Evolutionary conservation across 2,329 filamentous ascomycete genomes (phyloP).

Genomic region (Albophoma yamanashiensis): DNA sequence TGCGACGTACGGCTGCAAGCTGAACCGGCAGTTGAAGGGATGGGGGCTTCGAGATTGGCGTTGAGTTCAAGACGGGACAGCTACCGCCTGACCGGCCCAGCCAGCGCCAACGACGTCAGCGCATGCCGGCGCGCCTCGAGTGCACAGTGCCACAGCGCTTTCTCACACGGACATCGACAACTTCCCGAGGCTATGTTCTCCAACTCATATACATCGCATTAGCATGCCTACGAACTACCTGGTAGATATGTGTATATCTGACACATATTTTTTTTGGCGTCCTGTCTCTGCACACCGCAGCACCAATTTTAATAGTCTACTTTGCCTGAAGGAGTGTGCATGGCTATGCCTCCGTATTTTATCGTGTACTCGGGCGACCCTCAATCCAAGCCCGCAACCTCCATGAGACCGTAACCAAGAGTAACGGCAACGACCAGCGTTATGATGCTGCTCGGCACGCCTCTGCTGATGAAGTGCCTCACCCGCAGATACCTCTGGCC

Average conservation of each 20-base stretch:
- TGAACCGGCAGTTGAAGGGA: background rate
- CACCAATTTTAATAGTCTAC: background rate
- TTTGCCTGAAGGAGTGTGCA: background rate
- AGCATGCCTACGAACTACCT: no score
- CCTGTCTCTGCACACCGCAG: background rate
- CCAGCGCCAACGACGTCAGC: background rate
- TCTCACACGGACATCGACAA: background rate
- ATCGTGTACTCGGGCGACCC: background rate
- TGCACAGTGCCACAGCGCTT: conserved; percentile 13
- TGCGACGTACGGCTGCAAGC: background rate
- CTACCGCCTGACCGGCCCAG: background rate
- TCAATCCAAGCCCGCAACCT: conserved; percentile 52
- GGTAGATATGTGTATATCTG: background rate
- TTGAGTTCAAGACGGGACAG: background rate
- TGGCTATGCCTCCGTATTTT: background rate
- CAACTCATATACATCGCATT: background rate
- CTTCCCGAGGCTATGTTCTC: background rate
- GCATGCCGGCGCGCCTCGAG: background rate
- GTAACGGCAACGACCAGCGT: conserved; percentile 76
- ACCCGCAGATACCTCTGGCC: conserved; percentile 88
- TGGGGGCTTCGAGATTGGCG: background rate
- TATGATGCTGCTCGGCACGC: conserved; percentile 76
- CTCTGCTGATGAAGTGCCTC: conserved; percentile 89
- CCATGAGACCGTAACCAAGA: conserved; percentile 85
- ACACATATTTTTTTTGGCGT: background rate